Base-by-base conservation (phyloP, 208 protist species). In the Sergeia podlipaevii region DNA sequence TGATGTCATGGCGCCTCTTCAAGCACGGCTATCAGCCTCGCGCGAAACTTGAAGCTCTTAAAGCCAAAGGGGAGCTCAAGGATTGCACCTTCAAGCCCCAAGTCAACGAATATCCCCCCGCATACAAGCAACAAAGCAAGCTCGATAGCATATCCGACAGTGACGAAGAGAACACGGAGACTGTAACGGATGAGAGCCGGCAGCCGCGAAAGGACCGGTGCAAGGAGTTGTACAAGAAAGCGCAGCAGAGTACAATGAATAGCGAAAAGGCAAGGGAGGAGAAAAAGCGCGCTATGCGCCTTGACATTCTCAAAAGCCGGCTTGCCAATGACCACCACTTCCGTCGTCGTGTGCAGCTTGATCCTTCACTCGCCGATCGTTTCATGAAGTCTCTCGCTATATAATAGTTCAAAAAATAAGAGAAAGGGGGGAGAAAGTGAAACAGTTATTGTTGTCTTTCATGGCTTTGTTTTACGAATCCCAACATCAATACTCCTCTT, bases 271-370 rank as follows among this genome's bases (percentile, higher is more conserved):
- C 81, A n/a, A 59, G 44, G 23, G 53, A 69, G 23, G 60, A 83
- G 46, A 54, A 52, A 21, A 68, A 80, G 26, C 70, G 63, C 10
- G 49, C 66, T 10, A 54, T 67, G 49, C 64, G 70, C 37, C 39
- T 86, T 5, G 20, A 60, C 2, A 78, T 95, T 44, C 55, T 95
- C 27, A 70, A 73, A 10, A 77, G 78, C 30, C 77, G 73, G 15
- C 63, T 95, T 45, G 74, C 55, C 21, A 80, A 61, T 27, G 87
- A 95, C 46, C 80, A 95, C 49, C 87, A 95, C 66, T 95, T 95
- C 47, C 57, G 78, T 10, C 62, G 73, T n/a, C 77, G 87, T n/a
- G 83, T 91, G n/a, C 79, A 89, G 64, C 71, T 90, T 6, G 77
- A 95, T 59, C 83, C 83, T 2, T 58, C 71, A 1, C 49, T 95